Conservation (phyloP, 805 yeast genomes). For the Hagleromyces aurorensis region DNA sequence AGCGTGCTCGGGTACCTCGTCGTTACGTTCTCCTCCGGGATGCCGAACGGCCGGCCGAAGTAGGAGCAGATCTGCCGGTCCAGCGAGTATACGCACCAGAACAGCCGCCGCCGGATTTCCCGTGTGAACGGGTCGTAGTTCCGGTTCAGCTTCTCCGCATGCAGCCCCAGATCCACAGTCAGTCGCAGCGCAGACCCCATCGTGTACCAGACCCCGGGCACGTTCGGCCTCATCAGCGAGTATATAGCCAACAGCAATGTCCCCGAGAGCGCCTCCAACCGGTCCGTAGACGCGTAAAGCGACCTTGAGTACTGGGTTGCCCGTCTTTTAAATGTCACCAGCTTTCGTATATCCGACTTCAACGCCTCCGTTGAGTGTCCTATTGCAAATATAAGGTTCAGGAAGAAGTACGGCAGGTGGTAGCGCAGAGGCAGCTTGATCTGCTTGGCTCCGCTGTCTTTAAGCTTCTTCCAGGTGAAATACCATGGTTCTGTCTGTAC, state of each 20-base stretch:
- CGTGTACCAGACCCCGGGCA: conserved; percentile 90
- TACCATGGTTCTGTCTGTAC: conserved; percentile 15
- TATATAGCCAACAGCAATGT: conserved; percentile 59
- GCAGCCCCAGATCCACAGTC: conserved; percentile 79
- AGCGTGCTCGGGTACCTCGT: conserved; percentile 64
- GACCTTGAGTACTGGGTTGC: conserved; percentile 53
- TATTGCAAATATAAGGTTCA: conserved; percentile 73
- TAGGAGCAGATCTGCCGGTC: conserved; percentile 85
- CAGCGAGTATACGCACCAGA: conserved; percentile 84
- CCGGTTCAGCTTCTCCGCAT: conserved; percentile 46
- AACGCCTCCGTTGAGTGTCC: conserved; percentile 68
- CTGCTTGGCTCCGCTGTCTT: conserved; percentile 27
- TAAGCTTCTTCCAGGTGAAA: conserved; percentile 37
- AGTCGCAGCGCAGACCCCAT: conserved; percentile 72
- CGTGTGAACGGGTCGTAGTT: conserved; percentile 45
- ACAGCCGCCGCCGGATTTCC: conserved; percentile 67
- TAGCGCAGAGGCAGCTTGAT: conserved; percentile 41
- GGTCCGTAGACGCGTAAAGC: conserved; percentile 48
- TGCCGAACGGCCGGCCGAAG: conserved; percentile 80
- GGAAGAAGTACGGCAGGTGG: conserved; percentile 55
- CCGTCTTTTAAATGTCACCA: conserved; percentile 62
- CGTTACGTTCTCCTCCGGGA: conserved; percentile 71
- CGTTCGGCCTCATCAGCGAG: conserved; percentile 80
- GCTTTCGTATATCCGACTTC: conserved; percentile 53
- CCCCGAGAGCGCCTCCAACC: conserved; percentile 68